phyloP scores from a whole-genome alignment of 2,329 filamentous ascomycete genomes.

The Camillea tinctor region DNA sequence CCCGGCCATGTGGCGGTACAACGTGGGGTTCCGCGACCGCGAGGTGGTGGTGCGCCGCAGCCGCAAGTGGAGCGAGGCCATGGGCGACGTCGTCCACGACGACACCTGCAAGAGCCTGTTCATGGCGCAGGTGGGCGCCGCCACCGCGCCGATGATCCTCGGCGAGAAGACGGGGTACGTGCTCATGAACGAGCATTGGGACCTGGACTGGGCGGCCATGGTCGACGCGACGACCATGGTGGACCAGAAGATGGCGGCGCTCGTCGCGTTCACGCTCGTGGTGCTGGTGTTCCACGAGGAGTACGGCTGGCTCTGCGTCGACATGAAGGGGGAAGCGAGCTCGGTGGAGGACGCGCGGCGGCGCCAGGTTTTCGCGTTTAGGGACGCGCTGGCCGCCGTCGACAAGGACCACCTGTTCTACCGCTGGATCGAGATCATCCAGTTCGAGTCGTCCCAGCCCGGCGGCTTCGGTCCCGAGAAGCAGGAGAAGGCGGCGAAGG shows the following conservation, averaged over 20 bases:
- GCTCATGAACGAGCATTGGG: conserved; percentile 81
- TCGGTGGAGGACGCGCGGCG: conserved; percentile 56
- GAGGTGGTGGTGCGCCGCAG: conserved; percentile 83
- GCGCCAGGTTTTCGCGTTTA: conserved; percentile 77
- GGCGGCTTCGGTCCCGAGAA: conserved; percentile 75
- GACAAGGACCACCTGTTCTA: conserved; percentile 90
- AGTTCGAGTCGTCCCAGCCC: conserved; percentile 78
- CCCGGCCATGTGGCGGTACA: conserved; percentile 71
- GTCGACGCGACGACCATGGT: conserved; percentile 68
- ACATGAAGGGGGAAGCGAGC: conserved; percentile 41
- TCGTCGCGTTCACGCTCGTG: conserved; percentile 69
- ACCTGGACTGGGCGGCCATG: conserved; percentile 84
- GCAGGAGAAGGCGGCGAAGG: conserved; percentile 68
- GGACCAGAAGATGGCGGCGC: conserved; percentile 55
- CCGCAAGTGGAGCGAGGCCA: conserved; percentile 65
- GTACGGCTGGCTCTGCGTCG: conserved; percentile 70
- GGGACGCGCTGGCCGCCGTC: conserved; percentile 69
- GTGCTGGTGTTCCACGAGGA: conserved; percentile 68
- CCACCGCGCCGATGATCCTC: conserved; percentile 66
- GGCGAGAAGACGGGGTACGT: conserved; percentile 82
- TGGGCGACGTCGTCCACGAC: conserved; percentile 53
- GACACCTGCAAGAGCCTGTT: conserved; percentile 56
- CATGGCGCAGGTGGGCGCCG: conserved; percentile 61
- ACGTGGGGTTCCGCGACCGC: conserved; percentile 70
- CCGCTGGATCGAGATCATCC: conserved; percentile 88